These are phyloP conservation scores for Trichophyton verrucosum DNA, from an alignment of 2,329 filamentous ascomycete genomes.

Conservation along the genomic window DNA sequence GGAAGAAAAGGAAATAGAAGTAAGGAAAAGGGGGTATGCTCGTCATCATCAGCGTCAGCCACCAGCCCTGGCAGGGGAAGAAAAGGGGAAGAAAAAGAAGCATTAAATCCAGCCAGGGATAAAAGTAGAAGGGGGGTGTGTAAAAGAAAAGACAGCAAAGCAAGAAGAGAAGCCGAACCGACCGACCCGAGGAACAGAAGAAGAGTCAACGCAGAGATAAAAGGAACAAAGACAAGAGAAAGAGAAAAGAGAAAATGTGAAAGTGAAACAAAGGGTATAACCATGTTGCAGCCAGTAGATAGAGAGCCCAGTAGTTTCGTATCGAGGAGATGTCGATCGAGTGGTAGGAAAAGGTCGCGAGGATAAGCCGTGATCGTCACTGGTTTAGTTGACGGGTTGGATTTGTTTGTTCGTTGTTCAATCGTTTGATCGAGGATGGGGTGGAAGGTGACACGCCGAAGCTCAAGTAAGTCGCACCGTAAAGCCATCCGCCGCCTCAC, in stretches of 20 bases:
- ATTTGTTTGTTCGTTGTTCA: background rate
- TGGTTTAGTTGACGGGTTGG: background rate
- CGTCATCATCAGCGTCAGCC: background rate
- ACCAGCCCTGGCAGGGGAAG: background rate
- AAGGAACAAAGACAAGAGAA: background rate
- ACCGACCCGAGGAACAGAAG: background rate
- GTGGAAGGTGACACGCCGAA: background rate
- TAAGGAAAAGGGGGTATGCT: background rate
- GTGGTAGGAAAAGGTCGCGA: background rate
- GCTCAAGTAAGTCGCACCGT: background rate
- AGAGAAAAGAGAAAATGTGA: background rate
- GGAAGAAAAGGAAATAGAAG: slow-evolving; percentile 2
- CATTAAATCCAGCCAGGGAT: background rate
- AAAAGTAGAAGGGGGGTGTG: background rate
- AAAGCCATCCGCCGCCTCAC: background rate
- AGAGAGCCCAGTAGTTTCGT: background rate
- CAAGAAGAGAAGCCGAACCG: background rate
- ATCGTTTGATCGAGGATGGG: background rate
- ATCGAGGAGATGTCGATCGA: background rate
- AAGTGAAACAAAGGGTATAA: background rate
- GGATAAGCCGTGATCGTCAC: background rate
- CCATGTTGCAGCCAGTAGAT: background rate
- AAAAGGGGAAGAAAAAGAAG: background rate
- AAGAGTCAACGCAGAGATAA: background rate
- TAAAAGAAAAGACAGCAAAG: background rate